Percentiles rank a stretch among this genome's conserved stretches.
Evolutionary conservation across 257 asterid genomes (phyloP).

Genomic region (Cinchona pubescens): DNA sequence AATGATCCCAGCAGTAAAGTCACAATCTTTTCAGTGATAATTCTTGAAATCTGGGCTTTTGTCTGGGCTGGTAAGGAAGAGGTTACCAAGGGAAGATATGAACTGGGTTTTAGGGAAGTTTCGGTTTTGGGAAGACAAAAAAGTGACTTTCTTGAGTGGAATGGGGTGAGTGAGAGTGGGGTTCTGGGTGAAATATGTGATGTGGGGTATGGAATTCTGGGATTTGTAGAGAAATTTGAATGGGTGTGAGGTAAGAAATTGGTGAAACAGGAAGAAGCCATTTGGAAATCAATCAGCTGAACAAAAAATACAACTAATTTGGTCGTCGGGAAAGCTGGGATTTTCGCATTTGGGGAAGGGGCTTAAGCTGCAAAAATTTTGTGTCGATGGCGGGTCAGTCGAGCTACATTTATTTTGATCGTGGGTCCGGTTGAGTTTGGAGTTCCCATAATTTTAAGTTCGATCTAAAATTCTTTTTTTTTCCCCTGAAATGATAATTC

Average conservation of each 20-base stretch:
- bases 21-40: slow-evolving; percentile 39
- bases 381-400: too few species aligned
- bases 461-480: too few species aligned
- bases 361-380: too few species aligned
- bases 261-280: slow-evolving; percentile 49
- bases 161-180: slow-evolving; percentile 17
- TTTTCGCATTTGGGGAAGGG: too few species aligned
- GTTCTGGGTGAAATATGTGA: slow-evolving; percentile 18
- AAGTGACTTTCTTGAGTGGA: slow-evolving; percentile 24
- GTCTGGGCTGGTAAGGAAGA: slow-evolving; percentile 31
- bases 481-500: too few species aligned
- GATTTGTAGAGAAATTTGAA: slow-evolving; percentile 14
- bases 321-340: too few species aligned
- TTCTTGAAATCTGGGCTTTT: slow-evolving; percentile 23
- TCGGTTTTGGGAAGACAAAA: slow-evolving; percentile 21
- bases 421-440: too few species aligned
- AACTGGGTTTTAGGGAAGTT: slow-evolving; percentile 26
- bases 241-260: slow-evolving; percentile 28
- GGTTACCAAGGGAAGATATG: slow-evolving; percentile 16
- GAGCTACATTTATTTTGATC: too few species aligned
- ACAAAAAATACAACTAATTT: too few species aligned
- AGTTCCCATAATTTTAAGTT: too few species aligned
- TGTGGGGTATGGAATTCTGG: slow-evolving; percentile 8
- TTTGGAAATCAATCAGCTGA: not conserved
- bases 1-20: slow-evolving; percentile 63